A percentile compares a stretch with the other conserved stretches of the same genome.
These are phyloP conservation scores for Hemerocallis citrina DNA, from an alignment of 106 monocot genomes.

Conservation along the genomic window DNA sequence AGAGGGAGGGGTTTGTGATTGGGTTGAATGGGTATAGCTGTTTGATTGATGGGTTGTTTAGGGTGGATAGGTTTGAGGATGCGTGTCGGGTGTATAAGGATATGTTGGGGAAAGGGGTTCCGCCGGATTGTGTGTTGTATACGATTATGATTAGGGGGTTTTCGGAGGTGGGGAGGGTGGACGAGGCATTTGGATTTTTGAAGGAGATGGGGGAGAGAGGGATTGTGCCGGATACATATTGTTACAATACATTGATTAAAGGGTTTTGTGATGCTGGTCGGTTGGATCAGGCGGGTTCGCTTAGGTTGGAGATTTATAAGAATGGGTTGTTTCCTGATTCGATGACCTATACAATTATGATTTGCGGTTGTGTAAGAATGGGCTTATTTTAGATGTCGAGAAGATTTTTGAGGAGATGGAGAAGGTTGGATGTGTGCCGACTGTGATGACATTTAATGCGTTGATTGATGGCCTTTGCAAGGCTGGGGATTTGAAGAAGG, in stretches of 20 bases:
- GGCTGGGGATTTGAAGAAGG: conserved; percentile 45
- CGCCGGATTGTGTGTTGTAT: conserved; percentile 68
- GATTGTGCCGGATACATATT: conserved; percentile 55
- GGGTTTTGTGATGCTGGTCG: conserved; percentile 64
- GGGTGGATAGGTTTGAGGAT: conserved; percentile 37
- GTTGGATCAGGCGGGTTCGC: conserved; percentile 54
- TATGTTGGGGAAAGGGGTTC: conserved; percentile 32
- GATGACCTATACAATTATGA: conserved; percentile 66
- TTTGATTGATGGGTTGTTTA: conserved; percentile 73
- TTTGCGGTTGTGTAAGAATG: conserved; percentile 77
- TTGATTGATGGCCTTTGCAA: conserved; percentile 81
- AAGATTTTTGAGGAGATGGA: conserved; percentile 82
- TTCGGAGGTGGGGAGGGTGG: conserved; percentile 29
- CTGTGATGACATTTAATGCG: conserved; percentile 62
- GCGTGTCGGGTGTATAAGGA: conserved; percentile 35
- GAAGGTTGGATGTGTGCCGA: conserved; percentile 52
- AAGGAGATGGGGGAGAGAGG: conserved; percentile 54
- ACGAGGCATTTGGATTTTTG: conserved; percentile 55
- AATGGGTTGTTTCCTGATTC: conserved; percentile 46
- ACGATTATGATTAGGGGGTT: conserved; percentile 79
- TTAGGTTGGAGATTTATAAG: conserved; percentile 45
- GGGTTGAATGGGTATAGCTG: conserved; percentile 52
- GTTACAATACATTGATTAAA: conserved; percentile 84
- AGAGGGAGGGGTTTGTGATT: conserved; percentile 33
- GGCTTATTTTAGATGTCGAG: conserved; percentile 59